Conservation (phyloP, 371 early-diverging fungal species). For the Smittium mucronatum region DNA sequence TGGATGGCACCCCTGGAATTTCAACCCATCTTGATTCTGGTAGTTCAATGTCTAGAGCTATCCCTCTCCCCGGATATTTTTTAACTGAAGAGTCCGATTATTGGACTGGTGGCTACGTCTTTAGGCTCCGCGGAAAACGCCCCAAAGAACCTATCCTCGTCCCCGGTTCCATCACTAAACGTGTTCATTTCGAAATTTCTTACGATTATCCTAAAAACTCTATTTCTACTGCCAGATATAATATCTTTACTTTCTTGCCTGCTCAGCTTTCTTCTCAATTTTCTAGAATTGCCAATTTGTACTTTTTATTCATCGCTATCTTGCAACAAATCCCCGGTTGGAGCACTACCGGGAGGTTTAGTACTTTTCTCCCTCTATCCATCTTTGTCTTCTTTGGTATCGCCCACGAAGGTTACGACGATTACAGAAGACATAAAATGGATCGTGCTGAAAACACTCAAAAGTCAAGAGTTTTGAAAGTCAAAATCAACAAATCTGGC, state of each 20-base stretch:
- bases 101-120: constrained; percentile 33
- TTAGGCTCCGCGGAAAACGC: constrained; percentile 26
- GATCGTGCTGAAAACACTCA: constrained; percentile 32
- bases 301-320: constrained; percentile 75
- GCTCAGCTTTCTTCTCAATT: constrained; percentile 87
- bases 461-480: constrained; percentile 31
- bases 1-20: background rate
- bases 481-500: constrained; percentile 27
- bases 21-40: constrained; percentile 6
- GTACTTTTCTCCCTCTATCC: constrained; percentile 65
- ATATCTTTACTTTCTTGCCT: constrained; percentile 88
- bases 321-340: constrained; percentile 67
- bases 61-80: constrained; percentile 33
- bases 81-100: constrained; percentile 27
- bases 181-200: constrained; percentile 34
- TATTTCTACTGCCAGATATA: constrained; percentile 46
- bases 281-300: constrained; percentile 80
- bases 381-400: constrained; percentile 71
- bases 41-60: constrained; percentile 19
- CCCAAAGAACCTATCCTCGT: constrained; percentile 26
- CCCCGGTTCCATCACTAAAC: constrained; percentile 33
- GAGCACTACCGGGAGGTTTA: constrained; percentile 39
- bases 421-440: constrained; percentile 69
- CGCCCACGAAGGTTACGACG: constrained; percentile 89
- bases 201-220: constrained; percentile 34